Conservation (phyloP, 345 rosid genomes). For the Durio zibethinus region DNA sequence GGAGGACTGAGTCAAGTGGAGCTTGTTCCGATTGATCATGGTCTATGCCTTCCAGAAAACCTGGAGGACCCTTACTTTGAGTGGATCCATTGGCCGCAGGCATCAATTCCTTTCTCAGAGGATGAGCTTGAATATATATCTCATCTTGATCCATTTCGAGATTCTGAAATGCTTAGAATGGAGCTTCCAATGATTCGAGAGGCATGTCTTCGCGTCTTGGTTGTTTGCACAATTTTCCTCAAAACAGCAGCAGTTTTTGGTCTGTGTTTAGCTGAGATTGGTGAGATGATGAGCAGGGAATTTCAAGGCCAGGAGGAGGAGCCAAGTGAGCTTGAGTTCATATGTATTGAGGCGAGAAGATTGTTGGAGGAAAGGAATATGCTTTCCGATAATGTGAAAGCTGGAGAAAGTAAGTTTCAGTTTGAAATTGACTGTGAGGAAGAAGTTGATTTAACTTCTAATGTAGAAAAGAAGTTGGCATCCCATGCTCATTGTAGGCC, state of each 20-base stretch:
- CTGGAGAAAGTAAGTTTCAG: slow-evolving; percentile 23
- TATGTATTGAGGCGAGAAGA: slow-evolving; percentile 82
- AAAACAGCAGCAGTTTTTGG: slow-evolving; percentile 82
- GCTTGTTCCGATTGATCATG: slow-evolving; percentile 91
- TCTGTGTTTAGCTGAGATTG: slow-evolving; percentile 86
- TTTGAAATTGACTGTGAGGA: slow-evolving; percentile 43
- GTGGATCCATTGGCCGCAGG: slow-evolving; percentile 99
- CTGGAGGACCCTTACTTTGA: slow-evolving; percentile 96
- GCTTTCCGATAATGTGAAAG: slow-evolving; percentile 28
- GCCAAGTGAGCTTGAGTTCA: slow-evolving; percentile 90
- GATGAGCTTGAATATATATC: slow-evolving; percentile 79
- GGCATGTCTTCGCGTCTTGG: slow-evolving; percentile 76
- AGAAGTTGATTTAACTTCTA: slow-evolving; percentile 15
- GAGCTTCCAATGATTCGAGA: slow-evolving; percentile 94
- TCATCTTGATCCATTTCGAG: slow-evolving; percentile 55
- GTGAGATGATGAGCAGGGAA: slow-evolving; percentile 98
- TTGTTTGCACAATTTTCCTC: slow-evolving; percentile 78
- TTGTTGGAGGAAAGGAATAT: slow-evolving; percentile 53
- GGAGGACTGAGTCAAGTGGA: slow-evolving; percentile 81
- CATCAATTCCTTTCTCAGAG: slow-evolving; percentile 89
- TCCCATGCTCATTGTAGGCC: slow-evolving; percentile 6
- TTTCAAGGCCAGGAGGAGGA: slow-evolving; percentile 77
- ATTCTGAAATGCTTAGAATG: slow-evolving; percentile 66
- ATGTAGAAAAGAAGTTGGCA: slow-evolving; percentile 19
- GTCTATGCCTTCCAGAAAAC: slow-evolving; percentile 89